Percentiles rank a stretch among this genome's conserved stretches.
phyloP scores from a whole-genome alignment of 1,284 basidiomycete species.

The Megacollybia platyphylla region DNA sequence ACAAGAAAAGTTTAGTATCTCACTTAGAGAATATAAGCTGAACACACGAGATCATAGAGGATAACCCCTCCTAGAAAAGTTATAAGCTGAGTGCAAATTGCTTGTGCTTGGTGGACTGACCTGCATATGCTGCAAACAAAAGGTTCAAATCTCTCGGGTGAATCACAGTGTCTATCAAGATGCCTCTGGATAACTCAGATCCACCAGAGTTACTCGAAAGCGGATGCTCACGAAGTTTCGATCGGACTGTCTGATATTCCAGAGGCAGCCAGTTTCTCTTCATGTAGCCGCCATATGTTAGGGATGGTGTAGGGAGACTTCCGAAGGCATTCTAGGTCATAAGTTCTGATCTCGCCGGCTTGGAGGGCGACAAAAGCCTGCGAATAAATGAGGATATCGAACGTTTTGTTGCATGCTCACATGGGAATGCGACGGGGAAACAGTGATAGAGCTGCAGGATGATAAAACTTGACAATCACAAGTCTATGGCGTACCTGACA shows the following conservation, averaged over 20 bases:
- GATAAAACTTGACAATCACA: constrained; percentile 4
- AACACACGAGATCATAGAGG: constrained; percentile 56
- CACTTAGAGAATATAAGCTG: not conserved
- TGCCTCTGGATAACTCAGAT: constrained; percentile 17
- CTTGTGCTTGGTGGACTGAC: constrained; percentile 18
- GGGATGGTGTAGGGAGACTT: constrained; percentile 56
- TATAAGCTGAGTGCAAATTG: not conserved
- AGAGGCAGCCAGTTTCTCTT: constrained; percentile 49
- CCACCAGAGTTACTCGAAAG: not conserved
- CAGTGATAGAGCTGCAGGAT: constrained; percentile 34
- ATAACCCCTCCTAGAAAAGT: constrained; percentile 50
- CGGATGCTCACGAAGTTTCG: constrained; percentile 31
- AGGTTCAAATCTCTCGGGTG: constrained; percentile 79
- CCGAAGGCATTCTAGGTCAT: constrained; percentile 54
- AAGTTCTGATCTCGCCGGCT: constrained; percentile 51
- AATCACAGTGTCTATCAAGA: constrained; percentile 47
- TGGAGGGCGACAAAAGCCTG: constrained; percentile 50
- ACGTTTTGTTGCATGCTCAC: constrained; percentile 25
- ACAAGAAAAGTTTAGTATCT: not conserved
- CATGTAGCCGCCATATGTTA: constrained; percentile 68
- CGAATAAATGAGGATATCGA: not conserved
- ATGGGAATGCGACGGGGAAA: constrained; percentile 70
- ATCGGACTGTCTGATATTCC: constrained; percentile 31
- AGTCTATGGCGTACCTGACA: constrained; percentile 17
- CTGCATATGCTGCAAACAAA: constrained; percentile 74